These are phyloP conservation scores for Artemisia argyi DNA, from an alignment of 129 eudicot genomes.

Conservation along the genomic window DNA sequence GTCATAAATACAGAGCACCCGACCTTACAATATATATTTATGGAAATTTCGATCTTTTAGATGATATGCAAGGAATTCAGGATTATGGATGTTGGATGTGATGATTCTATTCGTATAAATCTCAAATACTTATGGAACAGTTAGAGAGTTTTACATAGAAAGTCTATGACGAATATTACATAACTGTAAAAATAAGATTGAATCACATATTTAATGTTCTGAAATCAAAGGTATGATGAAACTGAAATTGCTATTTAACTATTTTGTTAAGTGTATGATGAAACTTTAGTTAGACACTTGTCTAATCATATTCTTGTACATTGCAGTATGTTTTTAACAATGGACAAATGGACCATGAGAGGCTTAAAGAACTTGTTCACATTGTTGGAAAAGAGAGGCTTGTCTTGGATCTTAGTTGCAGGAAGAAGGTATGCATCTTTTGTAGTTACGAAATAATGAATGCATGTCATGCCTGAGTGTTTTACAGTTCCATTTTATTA, in stretches of 20 bases:
- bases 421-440: slow-evolving; percentile 70
- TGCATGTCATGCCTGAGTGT: background rate
- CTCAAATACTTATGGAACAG: no score
- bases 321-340: slow-evolving; percentile 88
- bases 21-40: no score
- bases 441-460: background rate
- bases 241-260: background rate
- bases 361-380: slow-evolving; percentile 77
- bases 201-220: background rate
- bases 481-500: no score
- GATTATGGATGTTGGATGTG: no score
- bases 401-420: slow-evolving; percentile 95
- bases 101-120: no score
- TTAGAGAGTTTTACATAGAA: background rate
- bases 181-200: background rate
- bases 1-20: no score
- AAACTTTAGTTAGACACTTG: background rate
- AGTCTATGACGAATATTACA: background rate
- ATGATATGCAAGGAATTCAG: no score
- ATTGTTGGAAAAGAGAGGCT: slow-evolving; percentile 79
- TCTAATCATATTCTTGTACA: background rate
- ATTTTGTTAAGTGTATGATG: background rate
- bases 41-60: no score
- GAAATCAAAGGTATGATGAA: background rate
- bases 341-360: slow-evolving; percentile 86